phyloP scores from a whole-genome alignment of 768 basidiomycete species.

The Baorangia bicolor region DNA sequence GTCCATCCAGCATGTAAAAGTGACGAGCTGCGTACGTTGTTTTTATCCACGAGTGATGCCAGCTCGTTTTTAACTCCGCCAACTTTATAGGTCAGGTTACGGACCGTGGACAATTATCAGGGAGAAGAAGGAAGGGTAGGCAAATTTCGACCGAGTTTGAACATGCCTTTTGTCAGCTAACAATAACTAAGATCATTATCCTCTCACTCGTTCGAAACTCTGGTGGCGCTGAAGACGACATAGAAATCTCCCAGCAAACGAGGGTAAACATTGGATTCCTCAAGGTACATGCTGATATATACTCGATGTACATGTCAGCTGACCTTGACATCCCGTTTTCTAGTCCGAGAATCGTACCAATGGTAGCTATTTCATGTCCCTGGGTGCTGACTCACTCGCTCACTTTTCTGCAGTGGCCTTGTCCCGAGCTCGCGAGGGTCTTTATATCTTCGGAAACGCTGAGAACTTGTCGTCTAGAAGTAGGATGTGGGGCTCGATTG shows the following conservation, averaged over 20 bases:
- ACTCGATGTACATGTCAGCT: neutral
- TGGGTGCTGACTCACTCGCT: neutral
- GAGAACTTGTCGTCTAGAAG: slow-evolving; percentile 49
- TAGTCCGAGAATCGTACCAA: slow-evolving; percentile 59
- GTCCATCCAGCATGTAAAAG: slow-evolving; percentile 46
- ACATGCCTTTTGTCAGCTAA: neutral
- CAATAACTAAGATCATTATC: slow-evolving; percentile 55
- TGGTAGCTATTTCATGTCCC: slow-evolving; percentile 30
- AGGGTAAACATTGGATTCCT: slow-evolving; percentile 65
- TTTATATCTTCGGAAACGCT: slow-evolving; percentile 73
- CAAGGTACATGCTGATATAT: slow-evolving; percentile 43
- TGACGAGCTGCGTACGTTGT: slow-evolving; percentile 49
- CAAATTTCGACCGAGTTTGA: neutral
- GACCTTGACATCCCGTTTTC: neutral
- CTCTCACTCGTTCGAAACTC: slow-evolving; percentile 73
- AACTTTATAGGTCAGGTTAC: slow-evolving; percentile 52
- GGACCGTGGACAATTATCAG: slow-evolving; percentile 80
- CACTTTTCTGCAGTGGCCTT: slow-evolving; percentile 50
- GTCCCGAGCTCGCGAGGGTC: slow-evolving; percentile 70
- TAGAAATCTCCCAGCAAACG: slow-evolving; percentile 20
- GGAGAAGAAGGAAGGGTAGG: slow-evolving; percentile 65
- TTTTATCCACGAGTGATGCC: neutral
- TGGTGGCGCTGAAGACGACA: slow-evolving; percentile 44
- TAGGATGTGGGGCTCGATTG: slow-evolving; percentile 55
- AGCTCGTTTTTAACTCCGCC: neutral